Evolutionary conservation across 306 rosid species (phyloP).

Genomic region (Citrullus colocynthis): DNA sequence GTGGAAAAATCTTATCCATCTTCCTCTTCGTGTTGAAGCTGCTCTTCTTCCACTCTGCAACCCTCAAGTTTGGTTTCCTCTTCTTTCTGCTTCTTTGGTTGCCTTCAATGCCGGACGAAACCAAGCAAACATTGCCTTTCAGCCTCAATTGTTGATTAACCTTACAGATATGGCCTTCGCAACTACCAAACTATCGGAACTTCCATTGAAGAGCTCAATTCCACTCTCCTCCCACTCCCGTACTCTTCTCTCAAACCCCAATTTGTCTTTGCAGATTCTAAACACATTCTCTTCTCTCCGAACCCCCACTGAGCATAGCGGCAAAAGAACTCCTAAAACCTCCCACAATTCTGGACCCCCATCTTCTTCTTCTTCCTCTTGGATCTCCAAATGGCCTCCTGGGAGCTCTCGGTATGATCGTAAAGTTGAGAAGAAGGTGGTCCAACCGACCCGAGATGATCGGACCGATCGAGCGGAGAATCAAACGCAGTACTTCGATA

Average conservation of each 20-base stretch:
- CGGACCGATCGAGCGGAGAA: slow-evolving; percentile 17
- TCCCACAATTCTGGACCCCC: slow-evolving; percentile 25
- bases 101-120: slow-evolving; percentile 6
- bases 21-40: neutral
- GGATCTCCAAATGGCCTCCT: slow-evolving; percentile 53
- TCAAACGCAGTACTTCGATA: slow-evolving; percentile 11
- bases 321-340: slow-evolving; percentile 14
- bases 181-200: slow-evolving; percentile 35
- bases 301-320: slow-evolving; percentile 12
- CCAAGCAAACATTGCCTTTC: neutral
- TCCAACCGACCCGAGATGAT: slow-evolving; percentile 13
- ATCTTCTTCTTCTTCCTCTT: slow-evolving; percentile 25
- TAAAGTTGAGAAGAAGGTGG: slow-evolving; percentile 10
- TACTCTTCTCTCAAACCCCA: slow-evolving; percentile 34
- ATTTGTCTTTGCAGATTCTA: slow-evolving; percentile 36
- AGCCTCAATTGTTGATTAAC: neutral
- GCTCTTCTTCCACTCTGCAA: neutral
- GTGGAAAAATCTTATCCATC: slow-evolving; percentile 26
- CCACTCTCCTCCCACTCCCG: slow-evolving; percentile 27
- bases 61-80: neutral
- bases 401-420: slow-evolving; percentile 16
- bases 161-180: slow-evolving; percentile 30
- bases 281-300: slow-evolving; percentile 17
- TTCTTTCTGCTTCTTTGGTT: slow-evolving; percentile 10
- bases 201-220: slow-evolving; percentile 37